Conservation (phyloP, 2,329 filamentous ascomycete species). For the Knufia fluminis region DNA sequence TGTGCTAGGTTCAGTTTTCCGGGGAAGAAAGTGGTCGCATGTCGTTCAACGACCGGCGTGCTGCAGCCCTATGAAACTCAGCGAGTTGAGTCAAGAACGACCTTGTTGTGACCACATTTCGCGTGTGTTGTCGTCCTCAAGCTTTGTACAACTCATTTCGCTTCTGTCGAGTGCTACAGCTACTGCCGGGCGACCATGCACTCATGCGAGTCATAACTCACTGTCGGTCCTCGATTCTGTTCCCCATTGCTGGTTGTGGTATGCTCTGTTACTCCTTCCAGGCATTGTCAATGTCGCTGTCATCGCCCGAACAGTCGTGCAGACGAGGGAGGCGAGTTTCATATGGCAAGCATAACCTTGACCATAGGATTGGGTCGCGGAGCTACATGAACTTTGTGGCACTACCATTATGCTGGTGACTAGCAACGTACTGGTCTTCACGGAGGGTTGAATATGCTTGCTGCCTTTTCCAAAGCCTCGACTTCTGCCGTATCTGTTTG, state of each 20-base stretch:
- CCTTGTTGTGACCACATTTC: not conserved
- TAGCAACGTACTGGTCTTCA: no score
- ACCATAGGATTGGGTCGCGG: no score
- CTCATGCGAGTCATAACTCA: slow-evolving; percentile 6
- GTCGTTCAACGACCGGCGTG: not conserved
- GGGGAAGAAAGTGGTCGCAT: not conserved
- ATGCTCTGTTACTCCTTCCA: slow-evolving; percentile 1
- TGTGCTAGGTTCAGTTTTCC: not conserved
- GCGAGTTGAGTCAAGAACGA: not conserved
- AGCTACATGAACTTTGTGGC: not conserved
- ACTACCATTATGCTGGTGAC: not conserved
- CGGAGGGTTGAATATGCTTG: slow-evolving; percentile 20
- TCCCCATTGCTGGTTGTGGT: not conserved
- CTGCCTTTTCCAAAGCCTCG: slow-evolving; percentile 22
- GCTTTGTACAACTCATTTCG: slow-evolving; percentile 10
- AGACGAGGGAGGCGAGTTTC: no score
- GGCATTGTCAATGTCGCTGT: not conserved
- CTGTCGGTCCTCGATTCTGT: not conserved
- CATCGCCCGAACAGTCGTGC: no score
- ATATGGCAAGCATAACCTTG: not conserved
- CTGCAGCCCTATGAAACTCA: not conserved
- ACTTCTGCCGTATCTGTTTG: slow-evolving; percentile 19
- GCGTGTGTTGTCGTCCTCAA: not conserved
- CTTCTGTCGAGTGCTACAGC: not conserved
- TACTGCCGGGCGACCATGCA: slow-evolving; percentile 4